These are phyloP conservation scores for Myxozyma mucilagina DNA, from an alignment of 805 yeast species.

Conservation along the genomic window DNA sequence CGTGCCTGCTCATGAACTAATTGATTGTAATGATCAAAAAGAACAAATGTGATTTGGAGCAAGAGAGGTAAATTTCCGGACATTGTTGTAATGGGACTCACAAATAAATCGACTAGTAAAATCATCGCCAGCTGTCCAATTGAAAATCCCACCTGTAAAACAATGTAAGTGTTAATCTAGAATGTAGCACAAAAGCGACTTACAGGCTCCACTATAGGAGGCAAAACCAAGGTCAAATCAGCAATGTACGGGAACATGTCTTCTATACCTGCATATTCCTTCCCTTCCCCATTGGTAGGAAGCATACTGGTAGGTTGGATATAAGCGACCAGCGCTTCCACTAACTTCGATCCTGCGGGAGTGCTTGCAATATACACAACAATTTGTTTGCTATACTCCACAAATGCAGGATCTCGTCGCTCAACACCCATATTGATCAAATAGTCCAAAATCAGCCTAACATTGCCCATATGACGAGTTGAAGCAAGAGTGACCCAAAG, in stretches of 20 bases:
- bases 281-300: constrained; percentile 55
- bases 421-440: constrained; percentile 66
- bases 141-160: constrained; percentile 60
- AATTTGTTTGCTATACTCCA: constrained; percentile 77
- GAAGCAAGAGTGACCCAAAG: constrained; percentile 93
- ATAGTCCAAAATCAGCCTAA: constrained; percentile 69
- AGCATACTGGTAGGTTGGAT: constrained; percentile 86
- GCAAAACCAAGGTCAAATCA: constrained; percentile 58
- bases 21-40: constrained; percentile 83
- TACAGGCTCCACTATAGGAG: constrained; percentile 58
- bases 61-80: constrained; percentile 65
- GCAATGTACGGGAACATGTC: constrained; percentile 72
- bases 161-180: not conserved
- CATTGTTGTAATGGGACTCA: constrained; percentile 64
- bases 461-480: constrained; percentile 66
- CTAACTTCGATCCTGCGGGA: constrained; percentile 55
- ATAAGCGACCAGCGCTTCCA: constrained; percentile 66
- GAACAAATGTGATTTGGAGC: constrained; percentile 73
- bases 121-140: constrained; percentile 84
- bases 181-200: not conserved
- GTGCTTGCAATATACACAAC: constrained; percentile 61
- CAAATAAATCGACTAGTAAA: constrained; percentile 76
- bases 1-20: constrained; percentile 84
- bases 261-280: constrained; percentile 37
- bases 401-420: constrained; percentile 68